phyloP scores from a whole-genome alignment of 305 asterid genomes.

The Fraxinus xanthoxyloides region DNA sequence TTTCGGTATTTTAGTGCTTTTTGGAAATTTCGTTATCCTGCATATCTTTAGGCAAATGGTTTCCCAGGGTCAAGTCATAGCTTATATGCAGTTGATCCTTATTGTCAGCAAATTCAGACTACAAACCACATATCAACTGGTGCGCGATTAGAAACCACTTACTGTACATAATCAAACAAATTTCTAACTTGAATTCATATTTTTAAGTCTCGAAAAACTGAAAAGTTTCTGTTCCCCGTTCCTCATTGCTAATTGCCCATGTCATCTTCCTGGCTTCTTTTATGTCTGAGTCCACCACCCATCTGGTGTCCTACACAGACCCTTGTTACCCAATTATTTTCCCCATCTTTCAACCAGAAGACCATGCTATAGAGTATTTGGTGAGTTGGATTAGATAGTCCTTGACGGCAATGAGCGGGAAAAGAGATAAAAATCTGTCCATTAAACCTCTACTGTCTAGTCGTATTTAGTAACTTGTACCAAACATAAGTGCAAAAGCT shows the following conservation, averaged over 20 bases:
- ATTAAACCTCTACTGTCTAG: not conserved
- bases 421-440: not conserved
- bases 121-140: not conserved
- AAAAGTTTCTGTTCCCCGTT: not conserved
- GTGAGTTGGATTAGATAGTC: not conserved
- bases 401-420: not conserved
- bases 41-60: not conserved
- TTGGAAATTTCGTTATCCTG: not conserved
- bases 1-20: not conserved
- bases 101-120: not conserved
- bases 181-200: not conserved
- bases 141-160: not conserved
- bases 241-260: not conserved
- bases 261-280: not conserved
- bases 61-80: not conserved
- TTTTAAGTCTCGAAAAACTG: not conserved
- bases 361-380: not conserved
- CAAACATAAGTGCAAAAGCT: not conserved
- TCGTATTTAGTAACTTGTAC: not conserved
- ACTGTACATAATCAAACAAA: not conserved
- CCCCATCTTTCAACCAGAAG: not conserved
- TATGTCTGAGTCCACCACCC: not conserved
- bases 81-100: not conserved
- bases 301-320: not conserved
- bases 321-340: not conserved